Base-by-base conservation (phyloP, 768 basidiomycete genomes). In the Gloeopeniophorella convolvens region DNA sequence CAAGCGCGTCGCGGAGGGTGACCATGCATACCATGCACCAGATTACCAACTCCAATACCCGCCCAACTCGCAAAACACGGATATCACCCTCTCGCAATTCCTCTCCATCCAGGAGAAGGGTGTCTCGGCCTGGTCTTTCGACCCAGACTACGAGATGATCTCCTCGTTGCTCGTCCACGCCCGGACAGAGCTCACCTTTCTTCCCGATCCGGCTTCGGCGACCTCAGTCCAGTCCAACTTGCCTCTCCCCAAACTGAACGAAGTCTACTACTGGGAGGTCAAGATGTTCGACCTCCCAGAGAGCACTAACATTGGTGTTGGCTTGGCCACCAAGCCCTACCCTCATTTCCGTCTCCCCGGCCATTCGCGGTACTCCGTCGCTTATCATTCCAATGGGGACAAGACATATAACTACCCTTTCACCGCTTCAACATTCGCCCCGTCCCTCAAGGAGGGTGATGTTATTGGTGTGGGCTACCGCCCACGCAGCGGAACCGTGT, bases 61-160 rank as follows among this genome's bases (percentile, higher is more conserved):
- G 4, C 94, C 96, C 27, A 92, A 95, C 64, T 98, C 96, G n/a
- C 75, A 86, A 36, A 90, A 94, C 20, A 94, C 95, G 44, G 96
- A 99, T 66, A 98, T 99, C 68, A 99, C 95, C 1, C 75, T 99
- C 45, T 95, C 95, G 8, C 96, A 99, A 63, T 98, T 98, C 70
- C 82, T 99, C 18, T 93, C 94, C 23, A 99, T 99, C 50, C 96
- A 99, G 65, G 96, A 99, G 70, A 99, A 99, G 63, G 96, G 96
- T 58, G 95, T 99, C 37, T 95, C 94, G 23, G 96, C 96, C 15
- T 99, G 96, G 96, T 93, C 83, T 32, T 99, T 99, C 64, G 96
- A 99, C 66, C 96, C 96, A 30, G 96, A 98, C 66, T 97, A 94
- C 65, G 94, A 98, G 68, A 85, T 90, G 45, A 81, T 93, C 65